These are phyloP conservation scores for Gossypium davidsonii DNA, from an alignment of 441 rosid species.

Conservation along the genomic window DNA sequence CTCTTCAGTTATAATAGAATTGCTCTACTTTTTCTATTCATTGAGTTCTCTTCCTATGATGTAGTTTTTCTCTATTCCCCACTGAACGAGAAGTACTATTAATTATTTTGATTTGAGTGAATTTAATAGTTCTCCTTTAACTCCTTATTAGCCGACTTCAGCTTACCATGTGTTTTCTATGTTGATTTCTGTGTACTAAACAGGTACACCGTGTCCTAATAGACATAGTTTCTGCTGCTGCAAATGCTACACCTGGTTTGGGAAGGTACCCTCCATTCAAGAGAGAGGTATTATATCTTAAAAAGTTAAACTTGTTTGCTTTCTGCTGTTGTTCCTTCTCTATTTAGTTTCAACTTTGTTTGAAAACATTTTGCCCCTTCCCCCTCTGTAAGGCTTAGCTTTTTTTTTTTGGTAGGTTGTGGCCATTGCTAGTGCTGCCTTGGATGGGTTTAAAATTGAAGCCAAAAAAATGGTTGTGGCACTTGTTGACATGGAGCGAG, in stretches of 20 bases:
- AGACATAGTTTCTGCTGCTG: constrained; percentile 64
- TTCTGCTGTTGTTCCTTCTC: constrained; percentile 5
- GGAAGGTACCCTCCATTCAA: constrained; percentile 80
- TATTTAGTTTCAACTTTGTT: constrained; percentile 12
- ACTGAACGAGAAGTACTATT: neutral
- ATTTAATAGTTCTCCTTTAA: neutral
- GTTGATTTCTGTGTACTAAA: constrained; percentile 8
- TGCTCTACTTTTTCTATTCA: neutral
- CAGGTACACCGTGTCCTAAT: constrained; percentile 67
- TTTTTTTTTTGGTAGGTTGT: constrained; percentile 37
- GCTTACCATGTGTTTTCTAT: neutral
- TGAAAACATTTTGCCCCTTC: neutral
- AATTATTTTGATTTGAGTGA: neutral
- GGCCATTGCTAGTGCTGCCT: constrained; percentile 61
- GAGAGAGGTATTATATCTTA: constrained; percentile 48
- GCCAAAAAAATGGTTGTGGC: constrained; percentile 69
- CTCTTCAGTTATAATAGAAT: neutral
- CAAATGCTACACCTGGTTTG: constrained; percentile 68
- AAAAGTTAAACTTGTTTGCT: neutral
- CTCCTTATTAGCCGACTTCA: neutral
- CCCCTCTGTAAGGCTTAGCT: neutral
- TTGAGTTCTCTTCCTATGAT: neutral
- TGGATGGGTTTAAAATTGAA: constrained; percentile 61
- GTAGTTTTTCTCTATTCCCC: neutral
- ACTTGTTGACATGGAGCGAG: constrained; percentile 80